phyloP scores from a whole-genome alignment of 1,139 yeast species.

The Magnusiomyces tetraspermus region DNA sequence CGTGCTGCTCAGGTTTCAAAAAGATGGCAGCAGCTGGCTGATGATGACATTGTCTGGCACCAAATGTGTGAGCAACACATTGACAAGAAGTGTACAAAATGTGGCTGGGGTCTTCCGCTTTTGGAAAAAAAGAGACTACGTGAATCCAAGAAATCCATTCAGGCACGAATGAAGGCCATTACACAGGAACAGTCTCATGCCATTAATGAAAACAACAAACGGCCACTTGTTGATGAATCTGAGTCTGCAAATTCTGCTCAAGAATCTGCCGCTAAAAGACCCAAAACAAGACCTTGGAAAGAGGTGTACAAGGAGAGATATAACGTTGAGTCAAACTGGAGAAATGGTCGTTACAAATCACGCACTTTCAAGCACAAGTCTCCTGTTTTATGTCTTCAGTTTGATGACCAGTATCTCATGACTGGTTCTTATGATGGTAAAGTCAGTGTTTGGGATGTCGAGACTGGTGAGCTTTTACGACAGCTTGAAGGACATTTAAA shows the following conservation, averaged over 20 bases:
- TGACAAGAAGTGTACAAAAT: conserved; percentile 91
- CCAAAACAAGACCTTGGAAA: conserved; percentile 79
- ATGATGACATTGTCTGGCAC: conserved; percentile 96
- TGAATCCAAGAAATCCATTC: conserved; percentile 28
- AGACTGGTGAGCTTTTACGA: conserved; percentile 65
- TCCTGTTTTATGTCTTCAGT: conserved; percentile 79
- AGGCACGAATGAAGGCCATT: conserved; percentile 19
- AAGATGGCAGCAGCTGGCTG: conserved; percentile 81
- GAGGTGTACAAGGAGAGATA: conserved; percentile 86
- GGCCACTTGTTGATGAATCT: no score
- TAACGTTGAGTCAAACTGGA: conserved; percentile 88
- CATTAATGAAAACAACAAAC: background rate
- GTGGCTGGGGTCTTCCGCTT: conserved; percentile 98
- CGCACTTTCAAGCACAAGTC: conserved; percentile 72
- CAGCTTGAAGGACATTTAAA: conserved; percentile 75
- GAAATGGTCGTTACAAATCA: conserved; percentile 62
- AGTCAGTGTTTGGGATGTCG: conserved; percentile 81
- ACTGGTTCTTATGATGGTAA: conserved; percentile 90
- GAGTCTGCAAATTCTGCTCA: no score
- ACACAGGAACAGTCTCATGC: background rate
- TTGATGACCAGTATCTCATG: conserved; percentile 64
- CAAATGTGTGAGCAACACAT: conserved; percentile 98
- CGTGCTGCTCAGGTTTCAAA: conserved; percentile 87
- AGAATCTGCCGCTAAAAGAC: no score
- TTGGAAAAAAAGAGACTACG: conserved; percentile 41